Percentiles rank a stretch among this genome's conserved stretches.
Evolutionary conservation across 1,284 basidiomycete genomes (phyloP).

Genomic region (Ceratobasidium sp.): DNA sequence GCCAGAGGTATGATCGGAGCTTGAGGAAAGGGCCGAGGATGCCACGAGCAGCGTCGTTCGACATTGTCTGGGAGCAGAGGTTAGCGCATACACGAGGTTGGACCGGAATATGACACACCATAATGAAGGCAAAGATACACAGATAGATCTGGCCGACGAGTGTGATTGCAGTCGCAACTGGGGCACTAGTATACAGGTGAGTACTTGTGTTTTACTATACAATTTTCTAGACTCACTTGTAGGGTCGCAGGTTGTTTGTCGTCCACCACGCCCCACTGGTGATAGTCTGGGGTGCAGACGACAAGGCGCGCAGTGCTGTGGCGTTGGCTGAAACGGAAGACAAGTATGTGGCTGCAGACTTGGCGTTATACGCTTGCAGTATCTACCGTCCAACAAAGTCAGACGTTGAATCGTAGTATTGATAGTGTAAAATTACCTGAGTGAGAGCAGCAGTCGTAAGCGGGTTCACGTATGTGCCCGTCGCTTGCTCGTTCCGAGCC

Average conservation of each 20-base stretch:
- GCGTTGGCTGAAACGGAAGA: constrained; percentile 35
- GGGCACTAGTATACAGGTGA: no score
- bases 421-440: constrained; percentile 22
- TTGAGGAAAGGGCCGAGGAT: constrained; percentile 53
- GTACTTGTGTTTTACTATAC: no score
- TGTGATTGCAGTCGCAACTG: constrained; percentile 56
- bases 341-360: constrained; percentile 45
- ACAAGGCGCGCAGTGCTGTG: constrained; percentile 48
- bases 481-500: constrained; percentile 38
- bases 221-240: constrained; percentile 43
- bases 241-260: constrained; percentile 54
- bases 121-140: constrained; percentile 50
- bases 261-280: constrained; percentile 48
- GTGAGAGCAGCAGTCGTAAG: constrained; percentile 28
- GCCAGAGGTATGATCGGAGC: constrained; percentile 48
- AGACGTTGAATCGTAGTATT: constrained; percentile 43
- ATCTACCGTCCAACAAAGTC: constrained; percentile 44
- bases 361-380: constrained; percentile 32
- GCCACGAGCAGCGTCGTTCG: constrained; percentile 50
- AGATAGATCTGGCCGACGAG: constrained; percentile 57
- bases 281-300: constrained; percentile 54
- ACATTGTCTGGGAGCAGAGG: constrained; percentile 52
- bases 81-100: neutral
- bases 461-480: constrained; percentile 37
- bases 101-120: neutral